Conservation (phyloP, 768 basidiomycete genomes). For the Xerocomellus dryophilus region DNA sequence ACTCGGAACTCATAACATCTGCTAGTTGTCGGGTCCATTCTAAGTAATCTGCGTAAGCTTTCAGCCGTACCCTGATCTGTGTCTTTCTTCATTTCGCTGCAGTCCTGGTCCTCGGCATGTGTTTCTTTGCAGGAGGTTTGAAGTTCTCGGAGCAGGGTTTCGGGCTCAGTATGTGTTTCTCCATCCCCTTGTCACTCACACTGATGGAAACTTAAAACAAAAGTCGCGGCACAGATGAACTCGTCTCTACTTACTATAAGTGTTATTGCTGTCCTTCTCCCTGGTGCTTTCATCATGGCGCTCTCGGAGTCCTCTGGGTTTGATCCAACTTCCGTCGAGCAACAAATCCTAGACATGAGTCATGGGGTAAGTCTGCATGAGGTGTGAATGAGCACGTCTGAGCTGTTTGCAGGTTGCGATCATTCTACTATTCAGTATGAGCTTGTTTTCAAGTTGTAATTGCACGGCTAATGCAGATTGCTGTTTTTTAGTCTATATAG, state of each 20-base stretch:
- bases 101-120: slow-evolving; percentile 84
- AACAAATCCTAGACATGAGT: slow-evolving; percentile 67
- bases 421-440: slow-evolving; percentile 67
- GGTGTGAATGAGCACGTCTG: background rate
- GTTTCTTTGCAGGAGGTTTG: slow-evolving; percentile 78
- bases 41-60: slow-evolving; percentile 67
- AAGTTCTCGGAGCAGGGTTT: slow-evolving; percentile 77
- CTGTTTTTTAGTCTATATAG: slow-evolving; percentile 54
- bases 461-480: background rate
- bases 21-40: slow-evolving; percentile 74
- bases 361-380: slow-evolving; percentile 52
- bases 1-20: background rate
- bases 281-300: slow-evolving; percentile 72
- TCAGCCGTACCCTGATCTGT: background rate
- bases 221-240: slow-evolving; percentile 70
- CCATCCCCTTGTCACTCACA: background rate
- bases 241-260: slow-evolving; percentile 74
- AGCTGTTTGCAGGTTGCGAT: slow-evolving; percentile 54
- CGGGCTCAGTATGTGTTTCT: slow-evolving; percentile 51
- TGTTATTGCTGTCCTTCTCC: slow-evolving; percentile 70
- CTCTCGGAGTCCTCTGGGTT: slow-evolving; percentile 27
- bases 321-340: slow-evolving; percentile 27
- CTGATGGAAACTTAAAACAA: background rate
- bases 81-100: background rate
- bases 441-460: background rate